Evolutionary conservation across 257 asterid species (phyloP), one percentile per base, ranked within the genome.

Genomic region (Haberlea rhodopensis): DNA sequence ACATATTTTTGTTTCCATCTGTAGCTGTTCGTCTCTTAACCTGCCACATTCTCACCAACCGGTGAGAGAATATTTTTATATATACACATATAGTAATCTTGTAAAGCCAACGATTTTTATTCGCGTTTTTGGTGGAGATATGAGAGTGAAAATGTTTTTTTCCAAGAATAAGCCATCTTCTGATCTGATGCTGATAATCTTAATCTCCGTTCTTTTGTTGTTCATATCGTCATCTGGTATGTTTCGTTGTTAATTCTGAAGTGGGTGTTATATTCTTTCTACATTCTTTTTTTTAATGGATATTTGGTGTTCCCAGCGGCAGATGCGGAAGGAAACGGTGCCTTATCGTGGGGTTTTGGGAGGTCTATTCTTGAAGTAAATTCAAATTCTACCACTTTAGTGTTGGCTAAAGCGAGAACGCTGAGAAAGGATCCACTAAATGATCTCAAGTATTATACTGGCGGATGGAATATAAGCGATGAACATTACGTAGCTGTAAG

Each of bases 401-500:
- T 79, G 54, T 64, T 94, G 80, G 99, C 97, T 55, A 75, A 83
- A 54, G 89, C 79, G 56, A 87, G 92, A 72, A 94, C 99, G 23
- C 91, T 62, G 31, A 75, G 99, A 65, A 79, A 66, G 76, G 95
- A 92, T 65, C 99, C 97, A 23, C 78, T 73, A 4, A 77, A 87
- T 22, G 43, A 76, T 66, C 52, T 66, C 63, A 63, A 67, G 0
- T 92, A 87, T 69, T 94, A 94, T 31, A 80, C 80, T 6, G 96
- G 97, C 19, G 99, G 99, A 40, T 94, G 99, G 99, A 87, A 94
- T 75, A 86, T 90, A 53, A 84, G 81, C 66, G 66, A 75, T 69
- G 26, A 70, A 6, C 90, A 90, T 82, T 94, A 94, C 66, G 5
- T 82, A 13, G 74, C 81, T 78, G 99, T 94, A 74, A 75, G 91